Percentiles rank a stretch among this genome's conserved stretches.
These are phyloP conservation scores for Pueraria montana DNA, from an alignment of 306 rosid genomes.

Conservation along the genomic window DNA sequence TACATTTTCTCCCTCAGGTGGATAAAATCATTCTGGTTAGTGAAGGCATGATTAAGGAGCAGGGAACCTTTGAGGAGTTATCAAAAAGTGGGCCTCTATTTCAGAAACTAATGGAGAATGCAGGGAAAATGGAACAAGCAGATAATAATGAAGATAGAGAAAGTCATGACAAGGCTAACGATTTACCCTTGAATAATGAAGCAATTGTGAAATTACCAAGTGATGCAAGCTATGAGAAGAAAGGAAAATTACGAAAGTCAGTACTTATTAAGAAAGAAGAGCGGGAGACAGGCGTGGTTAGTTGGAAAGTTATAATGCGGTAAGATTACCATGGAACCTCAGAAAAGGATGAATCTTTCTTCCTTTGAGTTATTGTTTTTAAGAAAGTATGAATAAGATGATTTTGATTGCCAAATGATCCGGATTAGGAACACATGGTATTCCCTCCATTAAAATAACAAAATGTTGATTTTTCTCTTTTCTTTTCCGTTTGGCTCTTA, in stretches of 20 bases:
- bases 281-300: constrained; percentile 84
- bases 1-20: constrained; percentile 92
- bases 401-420: not conserved
- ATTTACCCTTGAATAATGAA: constrained; percentile 47
- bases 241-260: constrained; percentile 68
- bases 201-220: constrained; percentile 50
- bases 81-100: constrained; percentile 71
- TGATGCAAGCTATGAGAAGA: constrained; percentile 56
- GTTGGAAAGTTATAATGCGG: constrained; percentile 83
- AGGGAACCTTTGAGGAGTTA: constrained; percentile 90
- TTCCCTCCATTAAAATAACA: constrained; percentile 11
- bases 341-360: not conserved
- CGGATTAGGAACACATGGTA: not conserved
- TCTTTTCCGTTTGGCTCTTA: not conserved
- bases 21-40: constrained; percentile 76
- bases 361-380: constrained; percentile 1
- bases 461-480: constrained; percentile 6
- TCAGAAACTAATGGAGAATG: constrained; percentile 93
- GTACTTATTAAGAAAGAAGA: constrained; percentile 87
- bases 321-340: constrained; percentile 42
- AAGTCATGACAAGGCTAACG: constrained; percentile 41
- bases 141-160: constrained; percentile 49
- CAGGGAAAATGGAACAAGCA: constrained; percentile 80
- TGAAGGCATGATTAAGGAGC: constrained; percentile 76
- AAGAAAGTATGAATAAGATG: not conserved